Conservation (phyloP, 2,329 filamentous ascomycete species). For the Pseudocercospora fuligena region DNA sequence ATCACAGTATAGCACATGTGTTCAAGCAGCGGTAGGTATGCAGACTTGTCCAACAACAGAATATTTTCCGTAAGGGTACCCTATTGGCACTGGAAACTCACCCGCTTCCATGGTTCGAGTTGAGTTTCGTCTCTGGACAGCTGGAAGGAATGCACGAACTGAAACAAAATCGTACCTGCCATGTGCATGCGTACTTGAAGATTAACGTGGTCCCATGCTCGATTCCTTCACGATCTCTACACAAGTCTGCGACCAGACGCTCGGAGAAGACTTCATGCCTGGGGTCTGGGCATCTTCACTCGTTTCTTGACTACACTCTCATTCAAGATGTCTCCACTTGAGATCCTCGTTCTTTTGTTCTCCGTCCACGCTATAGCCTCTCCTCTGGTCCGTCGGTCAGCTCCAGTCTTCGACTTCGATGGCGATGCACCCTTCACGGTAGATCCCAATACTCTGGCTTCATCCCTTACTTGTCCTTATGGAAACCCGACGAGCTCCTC, state of each 20-base stretch:
- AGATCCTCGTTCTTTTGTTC: slow-evolving; percentile 18
- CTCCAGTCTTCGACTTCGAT: slow-evolving; percentile 30
- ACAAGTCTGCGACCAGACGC: background rate
- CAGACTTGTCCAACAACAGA: slow-evolving; percentile 7
- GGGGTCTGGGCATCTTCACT: background rate
- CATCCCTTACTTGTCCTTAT: slow-evolving; percentile 38
- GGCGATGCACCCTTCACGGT: slow-evolving; percentile 40
- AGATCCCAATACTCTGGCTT: slow-evolving; percentile 29
- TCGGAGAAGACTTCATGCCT: background rate
- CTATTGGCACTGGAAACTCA: background rate
- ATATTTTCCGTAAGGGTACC: background rate
- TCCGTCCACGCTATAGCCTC: slow-evolving; percentile 21
- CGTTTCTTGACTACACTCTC: slow-evolving; percentile 1
- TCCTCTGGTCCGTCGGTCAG: slow-evolving; percentile 25
- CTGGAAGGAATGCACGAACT: background rate
- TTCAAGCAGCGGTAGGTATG: background rate
- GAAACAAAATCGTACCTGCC: background rate
- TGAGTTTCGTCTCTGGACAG: background rate
- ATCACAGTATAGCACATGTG: slow-evolving; percentile 16
- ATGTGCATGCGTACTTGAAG: background rate
- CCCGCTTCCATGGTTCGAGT: no score
- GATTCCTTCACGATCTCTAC: background rate
- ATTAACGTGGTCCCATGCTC: background rate
- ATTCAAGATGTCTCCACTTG: slow-evolving; percentile 24
- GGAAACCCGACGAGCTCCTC: slow-evolving; percentile 32